Base-by-base conservation (phyloP, 2,329 filamentous ascomycete species). In the Coniella vitis region DNA sequence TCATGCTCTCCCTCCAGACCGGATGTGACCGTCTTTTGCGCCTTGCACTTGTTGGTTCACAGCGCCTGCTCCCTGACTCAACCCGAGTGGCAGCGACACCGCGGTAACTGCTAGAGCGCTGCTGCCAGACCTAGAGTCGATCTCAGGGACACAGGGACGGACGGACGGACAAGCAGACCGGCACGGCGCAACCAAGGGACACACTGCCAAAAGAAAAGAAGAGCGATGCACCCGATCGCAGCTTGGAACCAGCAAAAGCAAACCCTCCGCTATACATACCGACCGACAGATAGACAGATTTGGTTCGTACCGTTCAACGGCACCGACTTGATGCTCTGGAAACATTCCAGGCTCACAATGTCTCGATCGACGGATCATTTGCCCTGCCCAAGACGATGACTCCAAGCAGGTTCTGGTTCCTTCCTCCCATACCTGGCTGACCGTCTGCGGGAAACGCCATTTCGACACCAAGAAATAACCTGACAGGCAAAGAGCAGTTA, bases 1-100 rank as follows among this genome's bases (percentile, higher is more conserved):
- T 47, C 44, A 51, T 51, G 39, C 40, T 29, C 48, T 51, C 44
- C 44, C 47, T 40, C 22, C 19, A n/a, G 21, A 37, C 25, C 10
- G 25, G 10, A 29, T 29, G 25, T 29, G 25, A 29, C 22, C 35
- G 43, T 22, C 42, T 42, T 38, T 29, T 8, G 22, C 38, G 29
- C 44, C 48, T 37, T 31, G 12, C 14, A 20, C 35, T 35, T 52
- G 34, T 47, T 52, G 44, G 45, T 37, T 47, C 38, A 29, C 38
- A 35, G 47, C 49, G 44, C 31, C 47, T 47, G 50, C 51, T 34
- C 22, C 36, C 40, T 36, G 29, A 34, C 16, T 25, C 38, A 41
- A 41, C 38, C 17, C 20, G 13, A 14, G 16, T 7, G 13, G 34
- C 34, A 36, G 34, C 34, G n/a, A n/a, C n/a, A n/a, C 25, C 25